Percentiles rank a stretch among this genome's conserved stretches.
Evolutionary conservation across 441 rosid species (phyloP).

Genomic region (Dalechampia spathulata): DNA sequence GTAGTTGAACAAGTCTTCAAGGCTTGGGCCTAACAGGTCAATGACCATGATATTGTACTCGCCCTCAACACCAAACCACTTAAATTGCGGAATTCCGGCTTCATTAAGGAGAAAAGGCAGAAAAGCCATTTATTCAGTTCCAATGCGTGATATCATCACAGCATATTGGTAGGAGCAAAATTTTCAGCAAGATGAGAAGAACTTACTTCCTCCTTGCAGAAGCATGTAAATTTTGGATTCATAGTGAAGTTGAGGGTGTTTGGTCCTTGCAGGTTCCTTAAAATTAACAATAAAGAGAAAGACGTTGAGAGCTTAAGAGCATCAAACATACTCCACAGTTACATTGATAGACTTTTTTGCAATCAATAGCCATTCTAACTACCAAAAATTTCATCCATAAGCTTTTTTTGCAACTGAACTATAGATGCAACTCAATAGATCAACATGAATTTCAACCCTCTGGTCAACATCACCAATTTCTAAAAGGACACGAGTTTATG

Average conservation of each 20-base stretch:
- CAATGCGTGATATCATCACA: neutral
- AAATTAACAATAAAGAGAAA: slow-evolving; percentile 14
- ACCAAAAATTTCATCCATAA: neutral
- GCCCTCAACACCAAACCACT: slow-evolving; percentile 89
- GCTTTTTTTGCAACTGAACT: too few species aligned
- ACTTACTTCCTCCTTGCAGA: slow-evolving; percentile 96
- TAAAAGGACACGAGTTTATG: neutral
- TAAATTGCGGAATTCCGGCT: slow-evolving; percentile 90
- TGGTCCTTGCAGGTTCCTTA: slow-evolving; percentile 81
- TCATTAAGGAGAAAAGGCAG: slow-evolving; percentile 20
- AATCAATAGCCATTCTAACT: too few species aligned
- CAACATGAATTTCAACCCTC: neutral
- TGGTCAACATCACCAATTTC: neutral
- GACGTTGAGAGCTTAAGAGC: neutral
- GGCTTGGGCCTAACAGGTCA: slow-evolving; percentile 93
- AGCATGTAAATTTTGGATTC: slow-evolving; percentile 92
- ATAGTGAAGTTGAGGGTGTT: slow-evolving; percentile 93
- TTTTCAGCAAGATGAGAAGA: neutral
- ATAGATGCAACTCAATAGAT: neutral
- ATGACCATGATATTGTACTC: slow-evolving; percentile 90
- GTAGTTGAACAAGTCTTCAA: slow-evolving; percentile 89
- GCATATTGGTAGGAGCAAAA: neutral
- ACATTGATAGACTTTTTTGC: too few species aligned
- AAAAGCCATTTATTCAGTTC: neutral
- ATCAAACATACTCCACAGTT: slow-evolving; percentile 1